Conservation (phyloP, 306 rosid genomes). For the Dryas octopetala region DNA sequence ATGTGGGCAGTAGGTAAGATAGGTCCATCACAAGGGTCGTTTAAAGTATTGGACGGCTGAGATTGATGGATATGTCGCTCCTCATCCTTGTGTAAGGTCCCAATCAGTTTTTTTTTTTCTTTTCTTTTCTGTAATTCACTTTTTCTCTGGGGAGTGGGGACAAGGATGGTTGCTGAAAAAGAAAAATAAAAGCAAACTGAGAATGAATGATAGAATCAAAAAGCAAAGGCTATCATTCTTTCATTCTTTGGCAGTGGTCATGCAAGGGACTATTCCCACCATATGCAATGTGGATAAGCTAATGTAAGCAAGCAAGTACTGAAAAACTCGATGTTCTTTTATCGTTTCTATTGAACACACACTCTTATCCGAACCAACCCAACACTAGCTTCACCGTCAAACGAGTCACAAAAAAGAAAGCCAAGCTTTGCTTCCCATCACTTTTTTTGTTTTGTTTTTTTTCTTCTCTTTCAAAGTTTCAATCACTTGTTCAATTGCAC, state of each 20-base stretch:
- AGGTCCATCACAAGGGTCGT: conserved; percentile 45
- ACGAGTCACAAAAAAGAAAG: conserved; percentile 40
- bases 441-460: too few species aligned
- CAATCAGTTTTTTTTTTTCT: conserved; percentile 28
- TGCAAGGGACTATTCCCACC: conserved; percentile 44
- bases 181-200: conserved; percentile 19
- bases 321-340: conserved; percentile 12
- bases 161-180: conserved; percentile 40
- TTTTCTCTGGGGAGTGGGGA: conserved; percentile 28
- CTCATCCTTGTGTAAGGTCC: conserved; percentile 38
- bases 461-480: too few species aligned
- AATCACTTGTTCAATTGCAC: conserved; percentile 51
- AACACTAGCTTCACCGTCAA: conserved; percentile 5
- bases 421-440: conserved; percentile 38
- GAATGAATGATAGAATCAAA: conserved; percentile 25
- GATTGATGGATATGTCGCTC: conserved; percentile 28
- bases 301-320: conserved; percentile 21
- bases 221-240: conserved; percentile 34
- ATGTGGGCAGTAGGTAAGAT: conserved; percentile 39
- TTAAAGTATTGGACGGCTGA: conserved; percentile 35
- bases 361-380: conserved; percentile 28
- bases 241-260: conserved; percentile 33
- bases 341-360: background rate
- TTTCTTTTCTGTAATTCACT: background rate
- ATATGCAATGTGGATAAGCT: conserved; percentile 50